phyloP scores from a whole-genome alignment of 1,284 basidiomycete species.

The Sporisorium exsertum region DNA sequence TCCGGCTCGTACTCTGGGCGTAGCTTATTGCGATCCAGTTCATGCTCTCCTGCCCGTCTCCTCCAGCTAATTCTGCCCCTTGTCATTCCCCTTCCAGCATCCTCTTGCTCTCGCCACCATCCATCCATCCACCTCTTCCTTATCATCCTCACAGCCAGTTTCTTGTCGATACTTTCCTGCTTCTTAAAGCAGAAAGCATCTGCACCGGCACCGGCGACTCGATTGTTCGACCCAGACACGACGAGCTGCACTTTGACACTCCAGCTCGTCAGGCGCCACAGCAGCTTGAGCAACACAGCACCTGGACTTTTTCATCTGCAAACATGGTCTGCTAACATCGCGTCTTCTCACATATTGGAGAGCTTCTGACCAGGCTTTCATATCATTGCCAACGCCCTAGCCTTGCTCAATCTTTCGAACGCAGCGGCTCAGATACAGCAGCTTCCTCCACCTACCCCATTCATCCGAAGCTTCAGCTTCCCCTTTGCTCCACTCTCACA shows the following conservation, averaged over 20 bases:
- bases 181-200: not conserved
- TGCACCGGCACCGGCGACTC: not conserved
- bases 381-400: not conserved
- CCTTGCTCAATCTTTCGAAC: not conserved
- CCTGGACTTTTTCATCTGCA: not conserved
- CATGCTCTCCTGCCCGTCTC: too few relatives aligned
- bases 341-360: not conserved
- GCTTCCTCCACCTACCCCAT: not conserved
- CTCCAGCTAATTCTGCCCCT: not conserved
- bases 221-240: not conserved
- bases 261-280: not conserved
- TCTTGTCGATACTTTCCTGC: too few relatives aligned
- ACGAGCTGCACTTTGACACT: not conserved
- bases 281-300: not conserved
- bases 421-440: not conserved
- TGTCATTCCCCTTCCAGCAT: not conserved
- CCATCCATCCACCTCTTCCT: not conserved
- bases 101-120: not conserved
- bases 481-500: not conserved
- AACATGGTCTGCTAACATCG: not conserved
- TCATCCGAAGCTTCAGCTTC: not conserved
- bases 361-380: not conserved
- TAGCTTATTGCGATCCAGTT: too few relatives aligned
- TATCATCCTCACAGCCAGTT: not conserved
- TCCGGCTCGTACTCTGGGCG: too few relatives aligned